phyloP scores from a whole-genome alignment of 148 eudicot species.

The Amaranthus palmeri region DNA sequence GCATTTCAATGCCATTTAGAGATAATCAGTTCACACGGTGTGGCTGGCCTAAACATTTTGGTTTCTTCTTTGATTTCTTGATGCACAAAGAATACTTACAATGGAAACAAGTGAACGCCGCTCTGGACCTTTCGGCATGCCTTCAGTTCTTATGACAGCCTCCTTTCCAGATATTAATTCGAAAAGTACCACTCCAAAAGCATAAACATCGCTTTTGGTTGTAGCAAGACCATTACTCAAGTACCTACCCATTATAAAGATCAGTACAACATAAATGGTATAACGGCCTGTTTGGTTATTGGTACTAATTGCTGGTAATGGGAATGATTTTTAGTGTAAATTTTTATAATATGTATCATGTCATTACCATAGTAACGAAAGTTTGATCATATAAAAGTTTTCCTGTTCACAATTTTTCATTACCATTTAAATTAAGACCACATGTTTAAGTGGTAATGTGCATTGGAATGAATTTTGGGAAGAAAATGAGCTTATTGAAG shows the following conservation, averaged over 20 bases:
- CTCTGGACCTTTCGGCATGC: conserved; percentile 56
- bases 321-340: too few relatives aligned
- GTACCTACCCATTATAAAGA: conserved; percentile 46
- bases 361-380: too few relatives aligned
- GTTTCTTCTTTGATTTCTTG: neutral
- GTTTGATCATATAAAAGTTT: too few relatives aligned
- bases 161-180: conserved; percentile 88
- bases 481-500: too few relatives aligned
- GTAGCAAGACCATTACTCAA: conserved; percentile 90
- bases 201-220: conserved; percentile 84
- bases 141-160: conserved; percentile 69
- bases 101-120: conserved; percentile 86
- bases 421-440: too few relatives aligned
- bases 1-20: conserved; percentile 28
- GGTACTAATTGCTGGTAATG: too few relatives aligned
- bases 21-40: neutral
- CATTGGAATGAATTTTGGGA: too few relatives aligned
- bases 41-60: neutral
- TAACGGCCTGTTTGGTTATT: too few relatives aligned
- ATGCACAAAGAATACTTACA: conserved; percentile 42
- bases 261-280: neutral
- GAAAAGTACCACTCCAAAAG: conserved; percentile 91
- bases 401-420: too few relatives aligned
- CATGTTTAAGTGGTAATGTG: too few relatives aligned
- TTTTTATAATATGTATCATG: too few relatives aligned